These are phyloP conservation scores for Wickerhamiella infanticola DNA, from an alignment of 1,139 yeast genomes.

Conservation along the genomic window DNA sequence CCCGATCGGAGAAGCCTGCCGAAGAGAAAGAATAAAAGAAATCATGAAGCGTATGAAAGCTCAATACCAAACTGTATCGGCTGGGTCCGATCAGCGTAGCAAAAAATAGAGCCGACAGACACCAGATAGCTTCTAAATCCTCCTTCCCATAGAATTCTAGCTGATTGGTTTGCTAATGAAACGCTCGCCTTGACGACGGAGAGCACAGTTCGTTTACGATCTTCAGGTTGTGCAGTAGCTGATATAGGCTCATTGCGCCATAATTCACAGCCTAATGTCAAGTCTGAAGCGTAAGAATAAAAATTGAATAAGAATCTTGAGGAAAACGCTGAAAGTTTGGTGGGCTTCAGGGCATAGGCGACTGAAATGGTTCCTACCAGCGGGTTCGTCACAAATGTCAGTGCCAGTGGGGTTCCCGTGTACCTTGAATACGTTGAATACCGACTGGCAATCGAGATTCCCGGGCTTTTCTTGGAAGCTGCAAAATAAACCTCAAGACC, in stretches of 20 bases:
- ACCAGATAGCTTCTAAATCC: conserved; percentile 63
- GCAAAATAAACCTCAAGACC: conserved; percentile 93
- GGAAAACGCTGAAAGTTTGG: conserved; percentile 61
- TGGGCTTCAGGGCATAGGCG: conserved; percentile 74
- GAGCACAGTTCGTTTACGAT: conserved; percentile 10
- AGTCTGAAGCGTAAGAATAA: conserved; percentile 78
- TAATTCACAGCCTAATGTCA: conserved; percentile 74
- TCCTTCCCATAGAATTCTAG: conserved; percentile 78
- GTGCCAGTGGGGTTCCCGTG: conserved; percentile 76
- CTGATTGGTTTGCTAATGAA: conserved; percentile 44
- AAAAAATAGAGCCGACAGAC: conserved; percentile 53
- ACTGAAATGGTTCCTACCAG: conserved; percentile 80
- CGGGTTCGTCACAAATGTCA: conserved; percentile 82
- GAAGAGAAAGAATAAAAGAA: not conserved
- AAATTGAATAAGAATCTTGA: conserved; percentile 81
- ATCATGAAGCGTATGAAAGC: conserved; percentile 10
- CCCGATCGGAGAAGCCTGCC: not conserved
- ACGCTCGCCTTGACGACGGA: conserved; percentile 59
- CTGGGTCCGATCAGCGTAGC: conserved; percentile 14
- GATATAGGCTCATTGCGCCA: conserved; percentile 33
- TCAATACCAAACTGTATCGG: conserved; percentile 13
- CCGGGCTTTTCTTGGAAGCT: conserved; percentile 52
- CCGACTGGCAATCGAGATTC: conserved; percentile 62
- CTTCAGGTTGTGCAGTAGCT: conserved; percentile 6
- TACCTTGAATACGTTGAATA: conserved; percentile 78